phyloP scores from a whole-genome alignment of 495 filamentous ascomycete genomes.

The Neurospora discreta region DNA sequence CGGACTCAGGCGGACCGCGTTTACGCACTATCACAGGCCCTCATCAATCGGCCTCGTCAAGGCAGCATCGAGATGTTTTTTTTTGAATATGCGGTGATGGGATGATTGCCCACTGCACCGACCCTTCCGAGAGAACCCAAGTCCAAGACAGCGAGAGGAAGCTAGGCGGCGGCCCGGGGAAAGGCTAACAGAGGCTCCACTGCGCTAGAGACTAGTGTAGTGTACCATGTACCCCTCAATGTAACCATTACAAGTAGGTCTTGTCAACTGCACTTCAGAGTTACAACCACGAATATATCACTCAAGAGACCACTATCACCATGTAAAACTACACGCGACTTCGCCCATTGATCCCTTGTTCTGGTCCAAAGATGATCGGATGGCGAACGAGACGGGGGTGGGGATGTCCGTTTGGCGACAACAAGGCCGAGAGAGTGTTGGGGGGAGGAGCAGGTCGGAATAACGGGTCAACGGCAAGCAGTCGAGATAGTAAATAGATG shows the following conservation, averaged over 20 bases:
- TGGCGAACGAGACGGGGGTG: background rate
- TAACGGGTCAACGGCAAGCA: background rate
- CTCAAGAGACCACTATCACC: background rate
- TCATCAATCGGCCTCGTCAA: background rate
- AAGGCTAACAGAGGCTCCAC: background rate
- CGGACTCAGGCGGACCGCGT: background rate
- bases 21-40: background rate
- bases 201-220: background rate
- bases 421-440: background rate
- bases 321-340: background rate
- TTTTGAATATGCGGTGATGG: background rate
- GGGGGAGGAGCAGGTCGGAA: background rate
- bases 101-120: background rate
- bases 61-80: background rate
- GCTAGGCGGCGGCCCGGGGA: background rate
- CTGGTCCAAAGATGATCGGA: background rate
- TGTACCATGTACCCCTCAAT: background rate
- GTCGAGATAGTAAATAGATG: background rate
- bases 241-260: background rate
- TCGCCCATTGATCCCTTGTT: background rate
- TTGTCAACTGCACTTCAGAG: background rate
- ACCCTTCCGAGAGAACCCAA: background rate
- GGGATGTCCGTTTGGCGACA: background rate
- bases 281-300: background rate
- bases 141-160: background rate